These are phyloP conservation scores for Panicum virgatum DNA, from an alignment of 202 grass and related monocot genomes.

Conservation along the genomic window DNA sequence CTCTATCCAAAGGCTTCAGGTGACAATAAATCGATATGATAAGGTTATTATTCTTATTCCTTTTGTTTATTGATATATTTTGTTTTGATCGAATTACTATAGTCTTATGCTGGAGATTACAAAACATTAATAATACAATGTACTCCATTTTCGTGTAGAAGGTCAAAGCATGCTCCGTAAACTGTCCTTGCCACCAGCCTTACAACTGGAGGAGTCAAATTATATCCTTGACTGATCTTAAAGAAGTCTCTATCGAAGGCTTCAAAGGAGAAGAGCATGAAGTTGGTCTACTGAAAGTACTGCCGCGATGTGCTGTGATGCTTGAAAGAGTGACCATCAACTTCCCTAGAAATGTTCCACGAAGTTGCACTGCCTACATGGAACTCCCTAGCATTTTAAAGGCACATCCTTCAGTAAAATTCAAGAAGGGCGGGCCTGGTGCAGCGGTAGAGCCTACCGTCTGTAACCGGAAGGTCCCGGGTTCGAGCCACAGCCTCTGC, in stretches of 20 bases:
- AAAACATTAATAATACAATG: neutral
- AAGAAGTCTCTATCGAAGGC: neutral
- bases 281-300: conserved; percentile 4
- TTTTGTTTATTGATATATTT: neutral
- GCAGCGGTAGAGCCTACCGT: no score
- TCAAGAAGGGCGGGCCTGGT: no score
- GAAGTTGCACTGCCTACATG: neutral
- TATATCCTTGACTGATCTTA: neutral
- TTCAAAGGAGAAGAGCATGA: conserved; percentile 8
- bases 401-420: neutral
- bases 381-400: neutral
- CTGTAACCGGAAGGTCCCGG: no score
- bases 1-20: neutral
- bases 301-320: neutral
- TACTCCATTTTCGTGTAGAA: neutral
- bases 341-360: neutral
- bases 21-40: neutral
- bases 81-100: no score
- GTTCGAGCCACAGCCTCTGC: no score
- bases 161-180: neutral
- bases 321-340: neutral
- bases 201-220: neutral
- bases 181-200: conserved; percentile 1
- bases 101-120: neutral
- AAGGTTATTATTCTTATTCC: neutral